Conservation (phyloP, 352 stramenopile species). For the Aphanomyces astaci region DNA sequence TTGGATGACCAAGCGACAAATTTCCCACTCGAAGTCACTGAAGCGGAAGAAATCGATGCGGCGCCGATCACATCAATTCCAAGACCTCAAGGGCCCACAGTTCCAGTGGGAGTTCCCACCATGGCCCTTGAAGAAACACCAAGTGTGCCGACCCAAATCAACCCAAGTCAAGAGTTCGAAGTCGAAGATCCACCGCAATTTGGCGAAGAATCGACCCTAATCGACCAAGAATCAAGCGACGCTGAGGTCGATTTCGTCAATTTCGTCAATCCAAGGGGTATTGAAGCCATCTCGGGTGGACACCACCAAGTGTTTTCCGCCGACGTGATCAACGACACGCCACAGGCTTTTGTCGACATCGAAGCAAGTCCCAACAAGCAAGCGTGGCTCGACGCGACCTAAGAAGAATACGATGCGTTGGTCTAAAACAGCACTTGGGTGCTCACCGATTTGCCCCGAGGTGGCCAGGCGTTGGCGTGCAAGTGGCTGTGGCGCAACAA, state of each 20-base stretch:
- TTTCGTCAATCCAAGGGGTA: not conserved
- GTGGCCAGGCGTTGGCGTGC: not conserved
- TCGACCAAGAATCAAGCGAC: not conserved
- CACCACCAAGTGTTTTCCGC: not conserved
- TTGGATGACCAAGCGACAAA: too few relatives aligned
- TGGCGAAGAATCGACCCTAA: too few relatives aligned
- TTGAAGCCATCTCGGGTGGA: slow-evolving; percentile 6
- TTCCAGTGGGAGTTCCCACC: too few relatives aligned
- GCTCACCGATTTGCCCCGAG: not conserved
- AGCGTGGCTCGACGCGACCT: slow-evolving; percentile 13
- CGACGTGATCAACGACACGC: not conserved
- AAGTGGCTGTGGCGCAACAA: not conserved
- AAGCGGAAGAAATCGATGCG: too few relatives aligned
- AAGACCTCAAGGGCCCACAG: too few relatives aligned
- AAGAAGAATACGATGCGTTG: not conserved
- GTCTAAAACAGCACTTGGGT: not conserved
- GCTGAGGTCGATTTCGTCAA: not conserved
- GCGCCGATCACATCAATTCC: too few relatives aligned
- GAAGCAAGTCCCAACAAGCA: not conserved
- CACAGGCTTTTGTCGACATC: not conserved
- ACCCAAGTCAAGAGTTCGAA: too few relatives aligned
- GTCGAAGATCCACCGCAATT: too few relatives aligned
- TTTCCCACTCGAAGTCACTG: too few relatives aligned
- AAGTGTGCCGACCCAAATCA: too few relatives aligned
- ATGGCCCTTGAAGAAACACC: too few relatives aligned